phyloP scores from a whole-genome alignment of 306 rosid genomes.

The Prosopis cineraria region DNA sequence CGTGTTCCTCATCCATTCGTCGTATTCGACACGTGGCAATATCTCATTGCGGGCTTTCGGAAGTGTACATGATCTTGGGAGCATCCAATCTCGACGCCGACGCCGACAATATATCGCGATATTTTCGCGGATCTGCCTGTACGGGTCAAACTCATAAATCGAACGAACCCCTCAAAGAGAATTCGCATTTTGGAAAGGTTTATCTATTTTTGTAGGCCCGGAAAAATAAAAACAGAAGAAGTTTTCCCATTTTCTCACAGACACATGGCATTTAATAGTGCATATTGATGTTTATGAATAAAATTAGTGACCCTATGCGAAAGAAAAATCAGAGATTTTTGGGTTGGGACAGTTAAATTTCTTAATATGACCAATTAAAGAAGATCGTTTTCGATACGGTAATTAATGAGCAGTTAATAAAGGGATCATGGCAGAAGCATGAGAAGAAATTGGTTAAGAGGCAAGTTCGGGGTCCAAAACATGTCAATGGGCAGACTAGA shows the following conservation, averaged over 20 bases:
- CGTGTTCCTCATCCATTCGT: constrained; percentile 12
- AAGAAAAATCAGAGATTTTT: not conserved
- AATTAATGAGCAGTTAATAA: not conserved
- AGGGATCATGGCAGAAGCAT: no score
- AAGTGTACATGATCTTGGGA: not conserved
- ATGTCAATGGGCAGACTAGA: not conserved
- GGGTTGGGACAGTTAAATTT: not conserved
- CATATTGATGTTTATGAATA: no score
- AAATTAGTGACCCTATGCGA: not conserved
- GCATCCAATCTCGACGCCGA: not conserved
- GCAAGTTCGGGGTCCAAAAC: not conserved
- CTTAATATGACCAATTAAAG: not conserved
- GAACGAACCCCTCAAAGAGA: not conserved
- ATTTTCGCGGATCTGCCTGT: constrained; percentile 13
- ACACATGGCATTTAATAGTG: no score
- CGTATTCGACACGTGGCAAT: constrained; percentile 12
- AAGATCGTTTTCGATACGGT: not conserved
- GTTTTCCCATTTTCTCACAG: no score
- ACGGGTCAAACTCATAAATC: not conserved
- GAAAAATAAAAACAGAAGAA: no score
- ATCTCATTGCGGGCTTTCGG: not conserved
- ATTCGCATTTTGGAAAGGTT: not conserved
- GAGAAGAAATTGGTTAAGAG: no score
- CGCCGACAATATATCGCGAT: constrained; percentile 76
- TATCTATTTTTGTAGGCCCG: not conserved